A percentile compares a stretch with the other conserved stretches of the same genome.
Conservation (phyloP, 345 rosid species). For the Eutrema japonicum region DNA sequence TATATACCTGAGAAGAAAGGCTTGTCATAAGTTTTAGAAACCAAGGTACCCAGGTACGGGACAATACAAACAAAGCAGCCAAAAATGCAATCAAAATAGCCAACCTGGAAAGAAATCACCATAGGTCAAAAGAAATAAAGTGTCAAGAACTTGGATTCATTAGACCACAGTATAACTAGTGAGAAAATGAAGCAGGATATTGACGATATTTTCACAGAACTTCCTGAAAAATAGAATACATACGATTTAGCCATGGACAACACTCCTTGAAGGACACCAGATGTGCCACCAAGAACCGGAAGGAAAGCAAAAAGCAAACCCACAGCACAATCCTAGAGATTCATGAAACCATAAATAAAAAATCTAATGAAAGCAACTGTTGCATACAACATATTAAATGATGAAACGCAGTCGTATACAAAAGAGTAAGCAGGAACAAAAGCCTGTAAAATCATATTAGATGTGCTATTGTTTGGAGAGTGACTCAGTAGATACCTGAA, state of each 20-base stretch:
- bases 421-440: neutral
- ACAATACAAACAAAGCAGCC: slow-evolving; percentile 66
- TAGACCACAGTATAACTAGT: slow-evolving; percentile 6
- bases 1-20: slow-evolving; percentile 74
- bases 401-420: neutral
- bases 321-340: slow-evolving; percentile 81
- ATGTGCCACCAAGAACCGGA: slow-evolving; percentile 91
- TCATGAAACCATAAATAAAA: slow-evolving; percentile 19
- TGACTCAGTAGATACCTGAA: slow-evolving; percentile 61
- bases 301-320: slow-evolving; percentile 94
- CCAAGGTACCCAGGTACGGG: slow-evolving; percentile 86
- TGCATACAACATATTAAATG: slow-evolving; percentile 23
- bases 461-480: slow-evolving; percentile 10
- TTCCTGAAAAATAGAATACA: slow-evolving; percentile 37
- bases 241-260: slow-evolving; percentile 87
- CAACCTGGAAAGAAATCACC: slow-evolving; percentile 55
- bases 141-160: slow-evolving; percentile 7
- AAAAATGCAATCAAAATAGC: slow-evolving; percentile 71
- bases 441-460: slow-evolving; percentile 1
- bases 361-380: slow-evolving; percentile 13
- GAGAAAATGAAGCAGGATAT: slow-evolving; percentile 19
- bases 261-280: slow-evolving; percentile 86
- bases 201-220: slow-evolving; percentile 1
- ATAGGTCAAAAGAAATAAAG: slow-evolving; percentile 3
- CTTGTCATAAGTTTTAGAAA: slow-evolving; percentile 87